Evolutionary conservation across 1,139 yeast genomes (phyloP), one percentile per base, ranked within the genome.

Genomic region (Sugiyamaella paludigena): DNA sequence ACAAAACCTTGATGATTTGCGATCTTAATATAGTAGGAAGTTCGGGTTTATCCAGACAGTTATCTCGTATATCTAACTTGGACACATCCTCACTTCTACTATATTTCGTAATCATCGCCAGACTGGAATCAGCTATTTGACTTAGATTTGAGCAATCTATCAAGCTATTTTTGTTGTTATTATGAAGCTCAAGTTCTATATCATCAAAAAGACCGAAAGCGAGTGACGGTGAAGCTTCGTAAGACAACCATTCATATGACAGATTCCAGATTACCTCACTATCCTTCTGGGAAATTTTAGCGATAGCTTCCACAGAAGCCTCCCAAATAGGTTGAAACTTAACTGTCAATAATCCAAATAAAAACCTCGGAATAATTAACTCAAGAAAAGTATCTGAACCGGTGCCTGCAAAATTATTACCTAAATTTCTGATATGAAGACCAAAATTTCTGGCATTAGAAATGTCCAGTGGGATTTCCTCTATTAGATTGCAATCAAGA

Each of bases 311-410:
- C 49, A 75, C 71, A 2, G 86, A 84, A 4, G 86, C 87, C 16
- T 79, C 78, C 95, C 96, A 88, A 28, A 84, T 75, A 1, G 98
- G 98, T 53, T 88, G 86, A 60, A 92, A 89, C 53, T 80, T 79
- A 41, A 83, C 82, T 1, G 89, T 76, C 43, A 91, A 69, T 54
- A 86, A 73, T 27, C 97, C 98, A 64, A 88, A 80, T 47, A 84
- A 55, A 62, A 76, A 87, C 33, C 77, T 74, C 13, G 83, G 72
- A 27, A 84, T 73, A 6, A 79, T 67, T 12, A 60, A 59, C 36
- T 76, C 74, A 12, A 73, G 69, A 4, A 71, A 52, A 0, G 64
- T 56, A 9, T 76, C 70, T 0, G 71, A 56, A 1, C 72, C 72
- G 8, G 69, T 55, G n/a, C 71, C 66, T 30, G 71, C 66, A 61